Base-by-base conservation (phyloP, 768 basidiomycete genomes). In the Hygrocybe coccinea region DNA sequence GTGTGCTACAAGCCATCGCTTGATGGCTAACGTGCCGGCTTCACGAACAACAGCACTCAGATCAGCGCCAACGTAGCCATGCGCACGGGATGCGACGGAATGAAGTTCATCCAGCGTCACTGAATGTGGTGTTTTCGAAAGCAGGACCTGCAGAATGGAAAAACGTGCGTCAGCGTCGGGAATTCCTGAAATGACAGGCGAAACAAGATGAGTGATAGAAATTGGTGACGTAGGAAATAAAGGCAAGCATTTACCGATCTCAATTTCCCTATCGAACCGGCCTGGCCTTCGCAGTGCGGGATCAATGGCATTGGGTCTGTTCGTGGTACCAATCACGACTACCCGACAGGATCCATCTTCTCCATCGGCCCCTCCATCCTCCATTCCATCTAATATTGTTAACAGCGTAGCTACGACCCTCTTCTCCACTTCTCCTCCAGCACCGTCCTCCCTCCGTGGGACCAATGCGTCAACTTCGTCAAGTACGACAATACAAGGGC, bases 41-140 rank as follows among this genome's bases (percentile, higher is more conserved):
- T 95, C 91, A 33, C 95, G 87, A 21, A 97, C 84, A 52, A 97
- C 84, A 0, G 94, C 91, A 33, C 87, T 85, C 43, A 99, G 78
- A 69, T 99, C 97, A 5, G 97, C 97, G 6, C 95, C 97, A 45
- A 99, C 97, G 67, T 95, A 98, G 0, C 97, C 97, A 60, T 99
- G 93, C 10, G 94, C 93, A 33, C 82, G 82, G 10, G 81, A 77
- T 0, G 95, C 87, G 15, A 97, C 71, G 2, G 76, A 60, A 22
- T 77, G 72, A 2, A 99, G 80, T 9, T 89, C 84, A 0, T 75
- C 73, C 2, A 72, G 67, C 0, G 81, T 67, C 57, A 97, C 78
- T 3, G 74, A 68, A 64, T 97, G 84, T 0, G 97, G 95, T 1
- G 89, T 88, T 59, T 87, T 87, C 15, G 79, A 65, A 0, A 97